These are phyloP conservation scores for Tilletiopsis washingtonensis DNA, from an alignment of 1,284 basidiomycete species.

Conservation along the genomic window DNA sequence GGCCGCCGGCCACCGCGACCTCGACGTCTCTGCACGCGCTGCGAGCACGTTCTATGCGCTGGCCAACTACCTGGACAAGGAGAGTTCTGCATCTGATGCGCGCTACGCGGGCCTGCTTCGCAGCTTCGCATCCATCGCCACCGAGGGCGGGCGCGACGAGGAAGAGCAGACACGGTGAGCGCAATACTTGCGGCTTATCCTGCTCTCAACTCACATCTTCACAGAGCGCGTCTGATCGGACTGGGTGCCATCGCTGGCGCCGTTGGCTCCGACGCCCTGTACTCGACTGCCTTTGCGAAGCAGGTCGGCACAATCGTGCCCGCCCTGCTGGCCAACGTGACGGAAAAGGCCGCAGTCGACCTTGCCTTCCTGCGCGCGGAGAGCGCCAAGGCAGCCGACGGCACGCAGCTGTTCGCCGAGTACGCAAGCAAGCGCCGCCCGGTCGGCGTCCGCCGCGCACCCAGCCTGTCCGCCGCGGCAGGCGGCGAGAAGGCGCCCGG, in stretches of 20 bases:
- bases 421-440: constrained; percentile 68
- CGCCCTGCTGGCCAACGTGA: constrained; percentile 64
- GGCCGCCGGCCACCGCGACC: constrained; percentile 52
- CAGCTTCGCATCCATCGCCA: constrained; percentile 59
- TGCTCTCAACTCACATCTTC: not conserved
- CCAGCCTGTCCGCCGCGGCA: constrained; percentile 75
- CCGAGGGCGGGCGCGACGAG: constrained; percentile 14
- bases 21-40: constrained; percentile 75
- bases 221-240: constrained; percentile 64
- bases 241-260: constrained; percentile 74
- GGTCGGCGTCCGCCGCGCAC: constrained; percentile 66
- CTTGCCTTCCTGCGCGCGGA: constrained; percentile 60
- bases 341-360: constrained; percentile 54
- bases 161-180: constrained; percentile 9
- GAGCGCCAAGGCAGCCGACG: constrained; percentile 53
- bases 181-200: too few relatives aligned
- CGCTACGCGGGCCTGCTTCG: constrained; percentile 65
- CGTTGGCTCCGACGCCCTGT: constrained; percentile 75
- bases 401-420: constrained; percentile 57
- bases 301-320: constrained; percentile 68
- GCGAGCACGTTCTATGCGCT: constrained; percentile 81
- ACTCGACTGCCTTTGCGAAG: constrained; percentile 65
- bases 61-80: constrained; percentile 81
- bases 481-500: constrained; percentile 80
- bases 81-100: constrained; percentile 57